Evolutionary conservation across 1,284 basidiomycete species (phyloP), one percentile per base, ranked within the genome.

Genomic region (Ceratobasidium sp.): DNA sequence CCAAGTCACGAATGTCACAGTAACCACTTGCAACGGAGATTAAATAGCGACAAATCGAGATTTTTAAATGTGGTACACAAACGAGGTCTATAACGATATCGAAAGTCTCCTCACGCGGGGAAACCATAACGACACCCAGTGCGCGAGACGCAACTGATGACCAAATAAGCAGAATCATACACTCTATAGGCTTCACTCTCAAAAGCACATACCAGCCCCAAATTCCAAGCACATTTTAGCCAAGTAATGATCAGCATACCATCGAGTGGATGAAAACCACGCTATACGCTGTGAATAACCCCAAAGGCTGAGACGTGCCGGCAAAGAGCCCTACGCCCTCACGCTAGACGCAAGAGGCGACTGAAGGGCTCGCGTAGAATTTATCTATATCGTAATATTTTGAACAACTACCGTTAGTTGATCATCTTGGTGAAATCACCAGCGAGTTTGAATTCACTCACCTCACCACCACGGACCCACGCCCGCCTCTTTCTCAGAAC

Each of bases 201-300:
- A 47, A 42, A 15, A 47, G 53, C 5, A 61, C 58, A 23, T 39
- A 61, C 58, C 58, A 39, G 58, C 33, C 33, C 17, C 20, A 61
- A 35, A 37, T 39, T 39, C 58, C 31, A 35, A 39, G 31, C 20
- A 31, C 28, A 15, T 33, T 33, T 28, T 20, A 31, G 33, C 23
- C 58, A 61, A 61, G 35, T 17, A 39, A 61, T 20, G 58, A 61
- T 61, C 58, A 37, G 23, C 35, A 31, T 8, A n/a, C 17, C 35
- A n/a, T 35, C 17, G 13, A 61, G 33, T 61, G 58, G 20, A 39
- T 61, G 58, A 61, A 61, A 31, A 10, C n/a, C 31, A 28, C 23
- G 28, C n/a, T 61, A 47, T 15, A 17, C 58, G n/a, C 5, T 61
- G 58, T 61, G 58, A 61, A 61, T 61, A n/a, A n/a, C n/a, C 20